Evolutionary conservation across 1,284 basidiomycete species (phyloP), one percentile per base, ranked within the genome.

Genomic region (Cerrena zonata): DNA sequence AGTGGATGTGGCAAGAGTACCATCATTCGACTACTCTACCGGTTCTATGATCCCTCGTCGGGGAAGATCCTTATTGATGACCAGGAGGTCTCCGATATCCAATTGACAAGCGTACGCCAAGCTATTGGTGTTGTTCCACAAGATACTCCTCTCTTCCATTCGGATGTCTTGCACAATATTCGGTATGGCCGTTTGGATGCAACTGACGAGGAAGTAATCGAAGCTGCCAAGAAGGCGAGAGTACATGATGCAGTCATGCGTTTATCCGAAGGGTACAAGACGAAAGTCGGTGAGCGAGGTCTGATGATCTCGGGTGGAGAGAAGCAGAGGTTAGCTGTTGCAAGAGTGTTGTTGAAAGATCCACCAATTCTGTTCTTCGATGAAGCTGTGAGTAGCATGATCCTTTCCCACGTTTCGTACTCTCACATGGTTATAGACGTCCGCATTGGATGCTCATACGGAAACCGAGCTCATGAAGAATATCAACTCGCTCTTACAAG

Each of bases 1-100:
- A 94, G 91, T 0, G 96, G 95, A 7, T 96, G 93, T 62, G 96
- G 95, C n/a, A 99, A 99, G 71, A 94, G 91, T 18, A 99, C 95
- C 2, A 84, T 99, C 49, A 91, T 98, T 74, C 84, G 94, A 2
- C 82, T 99, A 0, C 74, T 99, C 15, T 98, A 92, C 74, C 79
- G 95, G 5, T 98, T 97, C 78, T 99, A 97, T 69, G 85, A 93
- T 41, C 92, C 93, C 0, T 68, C 77, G 2, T 76, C 79, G 0
- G 96, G 95, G 1, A 74, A 76, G 23, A 97, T 99, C 60, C 72
- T 82, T 49, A 81, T 94, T 53, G 91, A 94, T 62, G 91, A 83
- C 2, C 95, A 98, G 68, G 85, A 94, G 62, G 83, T 98, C 55
- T 76, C 79, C 47, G 74, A 82, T 2, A 73, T 96, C 2, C 79